Conservation (phyloP, 345 rosid genomes). For the Sapria himalayana region DNA sequence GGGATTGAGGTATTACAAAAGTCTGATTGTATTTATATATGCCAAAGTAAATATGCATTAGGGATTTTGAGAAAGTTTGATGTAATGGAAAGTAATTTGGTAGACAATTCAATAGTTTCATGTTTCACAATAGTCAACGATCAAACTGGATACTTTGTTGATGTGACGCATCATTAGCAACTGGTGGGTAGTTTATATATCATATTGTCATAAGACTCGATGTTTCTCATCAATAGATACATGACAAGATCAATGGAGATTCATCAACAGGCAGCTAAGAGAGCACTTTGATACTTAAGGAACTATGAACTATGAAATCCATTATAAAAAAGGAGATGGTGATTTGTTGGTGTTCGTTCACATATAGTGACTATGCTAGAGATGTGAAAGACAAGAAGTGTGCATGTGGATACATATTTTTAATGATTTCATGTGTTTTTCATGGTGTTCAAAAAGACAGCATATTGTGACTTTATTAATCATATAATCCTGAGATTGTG, state of each 20-base stretch:
- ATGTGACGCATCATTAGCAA: neutral
- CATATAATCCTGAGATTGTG: no score
- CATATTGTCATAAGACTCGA: neutral
- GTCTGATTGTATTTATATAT: neutral
- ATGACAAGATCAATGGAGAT: neutral
- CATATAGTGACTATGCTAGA: neutral
- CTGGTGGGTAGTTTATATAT: neutral
- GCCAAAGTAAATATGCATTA: neutral
- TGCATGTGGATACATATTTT: neutral
- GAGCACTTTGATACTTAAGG: neutral
- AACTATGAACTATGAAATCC: neutral
- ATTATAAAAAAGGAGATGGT: no score
- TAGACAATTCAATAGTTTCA: neutral
- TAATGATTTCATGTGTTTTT: neutral
- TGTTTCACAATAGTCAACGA: neutral
- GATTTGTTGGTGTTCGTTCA: neutral
- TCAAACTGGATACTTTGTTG: neutral
- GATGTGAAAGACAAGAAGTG: no score
- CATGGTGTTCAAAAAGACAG: neutral
- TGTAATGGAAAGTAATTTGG: neutral
- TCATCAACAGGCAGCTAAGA: neutral
- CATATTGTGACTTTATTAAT: neutral
- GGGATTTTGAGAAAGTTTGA: neutral
- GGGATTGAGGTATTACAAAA: conserved; percentile 1
- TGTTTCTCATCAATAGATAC: neutral